Conservation (phyloP, 441 rosid species). For the Manihot esculenta region DNA sequence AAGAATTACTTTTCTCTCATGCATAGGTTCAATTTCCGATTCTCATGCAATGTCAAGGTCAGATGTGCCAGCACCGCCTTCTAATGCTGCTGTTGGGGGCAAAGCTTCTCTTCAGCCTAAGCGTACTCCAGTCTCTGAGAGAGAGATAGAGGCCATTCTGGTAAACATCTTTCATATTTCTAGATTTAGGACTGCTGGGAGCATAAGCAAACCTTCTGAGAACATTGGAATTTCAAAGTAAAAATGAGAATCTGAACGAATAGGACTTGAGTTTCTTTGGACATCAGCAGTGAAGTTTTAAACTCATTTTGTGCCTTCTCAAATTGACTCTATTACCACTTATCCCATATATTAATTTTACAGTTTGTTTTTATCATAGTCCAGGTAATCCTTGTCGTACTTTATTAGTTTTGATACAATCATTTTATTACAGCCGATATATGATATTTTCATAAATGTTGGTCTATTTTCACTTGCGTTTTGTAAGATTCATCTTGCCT, state of each 20-base stretch:
- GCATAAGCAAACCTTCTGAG: not conserved
- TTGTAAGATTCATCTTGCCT: too few species aligned
- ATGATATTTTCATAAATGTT: too few species aligned
- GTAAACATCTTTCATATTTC: conserved; percentile 30
- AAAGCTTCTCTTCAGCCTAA: conserved; percentile 87
- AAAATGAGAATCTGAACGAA: not conserved
- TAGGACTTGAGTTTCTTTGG: not conserved
- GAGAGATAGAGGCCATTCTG: conserved; percentile 76
- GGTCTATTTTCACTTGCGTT: too few species aligned
- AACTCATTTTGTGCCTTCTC: not conserved
- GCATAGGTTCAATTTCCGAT: conserved; percentile 34
- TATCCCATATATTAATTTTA: not conserved
- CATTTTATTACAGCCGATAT: too few species aligned
- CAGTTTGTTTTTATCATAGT: too few species aligned
- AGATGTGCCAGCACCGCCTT: conserved; percentile 70
- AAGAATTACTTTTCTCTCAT: not conserved
- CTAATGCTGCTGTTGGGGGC: conserved; percentile 66
- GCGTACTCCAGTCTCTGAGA: conserved; percentile 81
- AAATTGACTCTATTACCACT: not conserved
- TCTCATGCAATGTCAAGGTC: conserved; percentile 37
- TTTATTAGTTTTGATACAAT: too few species aligned
- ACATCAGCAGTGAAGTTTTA: not conserved
- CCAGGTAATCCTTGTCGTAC: too few species aligned
- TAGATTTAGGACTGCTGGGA: not conserved
- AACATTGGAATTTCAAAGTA: not conserved